Percentiles rank a stretch among this genome's conserved stretches.
Evolutionary conservation across 768 basidiomycete species (phyloP).

Genomic region (Boletus reticulatus): DNA sequence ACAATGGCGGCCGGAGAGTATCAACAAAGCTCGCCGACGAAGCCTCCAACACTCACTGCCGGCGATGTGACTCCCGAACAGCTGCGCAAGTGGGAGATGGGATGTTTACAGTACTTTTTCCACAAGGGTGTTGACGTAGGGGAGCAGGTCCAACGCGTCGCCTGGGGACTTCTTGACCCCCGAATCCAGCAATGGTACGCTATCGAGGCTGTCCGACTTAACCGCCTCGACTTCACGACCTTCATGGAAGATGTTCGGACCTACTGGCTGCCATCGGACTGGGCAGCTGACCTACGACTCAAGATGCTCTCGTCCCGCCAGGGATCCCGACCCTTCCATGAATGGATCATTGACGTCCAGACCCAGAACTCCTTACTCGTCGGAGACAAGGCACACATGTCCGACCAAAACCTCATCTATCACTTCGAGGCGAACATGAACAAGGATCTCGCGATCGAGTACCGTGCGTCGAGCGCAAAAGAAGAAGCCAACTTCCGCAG

Average conservation of each 20-base stretch:
- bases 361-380: background rate
- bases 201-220: background rate
- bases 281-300: background rate
- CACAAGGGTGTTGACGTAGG: fast-evolving
- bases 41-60: too few relatives aligned
- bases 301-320: background rate
- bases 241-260: background rate
- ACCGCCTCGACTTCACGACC: background rate
- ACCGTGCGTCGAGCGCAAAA: background rate
- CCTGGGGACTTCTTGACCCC: background rate
- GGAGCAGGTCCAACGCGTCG: background rate
- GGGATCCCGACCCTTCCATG: background rate
- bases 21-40: too few relatives aligned
- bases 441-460: background rate
- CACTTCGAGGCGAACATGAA: background rate
- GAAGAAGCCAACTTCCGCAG: background rate
- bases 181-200: background rate
- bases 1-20: too few relatives aligned
- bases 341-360: background rate
- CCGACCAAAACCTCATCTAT: background rate
- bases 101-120: too few relatives aligned
- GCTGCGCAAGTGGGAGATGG: too few relatives aligned
- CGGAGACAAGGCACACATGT: background rate
- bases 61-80: too few relatives aligned
- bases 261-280: background rate